Evolutionary conservation across 306 rosid genomes (phyloP).

Genomic region (Boehmeria nivea): DNA sequence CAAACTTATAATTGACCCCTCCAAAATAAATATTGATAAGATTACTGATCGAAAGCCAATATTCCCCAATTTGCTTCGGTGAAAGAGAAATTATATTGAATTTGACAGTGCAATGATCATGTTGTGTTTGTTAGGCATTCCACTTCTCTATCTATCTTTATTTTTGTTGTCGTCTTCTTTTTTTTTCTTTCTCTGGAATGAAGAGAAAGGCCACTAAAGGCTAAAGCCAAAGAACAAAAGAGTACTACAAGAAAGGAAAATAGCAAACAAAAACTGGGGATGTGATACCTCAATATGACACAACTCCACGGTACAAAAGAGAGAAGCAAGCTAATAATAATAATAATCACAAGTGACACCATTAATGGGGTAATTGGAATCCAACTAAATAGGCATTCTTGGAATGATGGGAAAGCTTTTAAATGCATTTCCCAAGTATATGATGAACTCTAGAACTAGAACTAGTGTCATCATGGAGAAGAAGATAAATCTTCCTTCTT

Average conservation of each 20-base stretch:
- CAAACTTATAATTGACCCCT: too few relatives aligned
- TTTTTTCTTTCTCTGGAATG: neutral
- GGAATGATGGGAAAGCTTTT: neutral
- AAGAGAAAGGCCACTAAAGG: neutral
- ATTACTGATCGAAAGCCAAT: too few relatives aligned
- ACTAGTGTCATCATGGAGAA: neutral
- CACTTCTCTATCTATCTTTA: too few relatives aligned
- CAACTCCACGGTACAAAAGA: neutral
- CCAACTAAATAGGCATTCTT: conserved; percentile 1
- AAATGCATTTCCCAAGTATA: neutral
- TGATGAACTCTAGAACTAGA: neutral
- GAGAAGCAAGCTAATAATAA: neutral
- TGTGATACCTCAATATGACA: neutral
- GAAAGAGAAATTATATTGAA: too few relatives aligned
- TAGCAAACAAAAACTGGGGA: neutral
- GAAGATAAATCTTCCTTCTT: too few relatives aligned
- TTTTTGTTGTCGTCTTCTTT: neutral
- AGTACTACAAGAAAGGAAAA: neutral
- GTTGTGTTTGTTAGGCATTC: too few relatives aligned
- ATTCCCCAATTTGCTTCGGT: too few relatives aligned
- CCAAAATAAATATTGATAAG: too few relatives aligned
- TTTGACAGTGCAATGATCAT: too few relatives aligned
- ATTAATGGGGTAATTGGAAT: conserved; percentile 1
- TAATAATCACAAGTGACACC: neutral
- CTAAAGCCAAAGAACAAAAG: neutral